Evolutionary conservation across 2,329 filamentous ascomycete species (phyloP).

Genomic region (Lizonia empirigonia): DNA sequence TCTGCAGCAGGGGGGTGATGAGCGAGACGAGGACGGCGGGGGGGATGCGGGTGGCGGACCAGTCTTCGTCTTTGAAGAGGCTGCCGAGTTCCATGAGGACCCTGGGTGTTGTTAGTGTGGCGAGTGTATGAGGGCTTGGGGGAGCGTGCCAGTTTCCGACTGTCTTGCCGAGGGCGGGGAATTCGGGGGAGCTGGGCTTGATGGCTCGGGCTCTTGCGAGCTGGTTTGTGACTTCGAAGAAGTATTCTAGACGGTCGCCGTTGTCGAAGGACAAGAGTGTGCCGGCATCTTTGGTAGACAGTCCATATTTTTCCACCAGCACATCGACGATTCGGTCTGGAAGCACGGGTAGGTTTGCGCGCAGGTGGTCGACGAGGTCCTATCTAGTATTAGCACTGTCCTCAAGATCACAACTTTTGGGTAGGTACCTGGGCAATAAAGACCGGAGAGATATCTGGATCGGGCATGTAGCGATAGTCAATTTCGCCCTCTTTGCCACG

Average conservation of each 20-base stretch:
- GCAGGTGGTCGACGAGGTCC: slow-evolving; percentile 70
- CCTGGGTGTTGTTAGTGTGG: slow-evolving; percentile 37
- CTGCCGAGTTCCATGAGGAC: slow-evolving; percentile 60
- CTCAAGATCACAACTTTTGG: background rate
- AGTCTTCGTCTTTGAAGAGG: slow-evolving; percentile 51
- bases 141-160: slow-evolving; percentile 61
- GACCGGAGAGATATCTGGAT: slow-evolving; percentile 85
- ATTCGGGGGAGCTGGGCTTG: slow-evolving; percentile 32
- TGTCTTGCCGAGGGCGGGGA: slow-evolving; percentile 49
- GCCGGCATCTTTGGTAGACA: slow-evolving; percentile 82
- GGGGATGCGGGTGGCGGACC: slow-evolving; percentile 50
- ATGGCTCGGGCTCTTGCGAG: slow-evolving; percentile 18
- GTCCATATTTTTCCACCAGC: slow-evolving; percentile 66
- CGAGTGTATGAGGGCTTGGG: background rate
- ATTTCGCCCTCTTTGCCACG: slow-evolving; percentile 96
- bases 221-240: slow-evolving; percentile 65
- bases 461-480: slow-evolving; percentile 98
- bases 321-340: slow-evolving; percentile 73
- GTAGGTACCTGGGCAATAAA: slow-evolving; percentile 64
- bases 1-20: slow-evolving; percentile 48
- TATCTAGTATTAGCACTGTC: slow-evolving; percentile 23
- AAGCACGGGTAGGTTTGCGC: slow-evolving; percentile 66
- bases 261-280: slow-evolving; percentile 78
- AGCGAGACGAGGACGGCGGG: slow-evolving; percentile 52
- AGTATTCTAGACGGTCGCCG: slow-evolving; percentile 81